phyloP scores from a whole-genome alignment of 1,284 basidiomycete genomes.

The Meira miltonrushii region DNA sequence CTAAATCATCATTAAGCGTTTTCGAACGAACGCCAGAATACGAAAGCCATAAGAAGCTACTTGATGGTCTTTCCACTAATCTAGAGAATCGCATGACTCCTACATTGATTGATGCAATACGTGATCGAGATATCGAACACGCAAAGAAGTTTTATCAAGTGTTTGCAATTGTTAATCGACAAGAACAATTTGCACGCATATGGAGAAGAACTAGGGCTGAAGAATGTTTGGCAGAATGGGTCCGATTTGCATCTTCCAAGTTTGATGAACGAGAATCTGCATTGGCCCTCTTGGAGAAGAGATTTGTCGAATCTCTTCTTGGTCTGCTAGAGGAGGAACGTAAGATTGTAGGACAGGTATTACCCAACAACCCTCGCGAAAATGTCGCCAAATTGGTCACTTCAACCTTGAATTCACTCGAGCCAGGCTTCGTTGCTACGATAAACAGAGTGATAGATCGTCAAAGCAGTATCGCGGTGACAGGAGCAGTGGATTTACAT shows the following conservation, averaged over 20 bases:
- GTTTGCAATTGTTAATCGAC: constrained; percentile 16
- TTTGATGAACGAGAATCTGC: neutral
- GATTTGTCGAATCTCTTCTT: constrained; percentile 20
- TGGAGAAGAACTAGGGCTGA: constrained; percentile 19
- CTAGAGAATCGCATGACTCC: constrained; percentile 21
- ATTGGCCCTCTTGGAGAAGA: constrained; percentile 14
- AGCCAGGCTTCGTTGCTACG: constrained; percentile 20
- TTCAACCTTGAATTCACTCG: constrained; percentile 16
- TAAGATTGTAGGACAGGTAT: constrained; percentile 20
- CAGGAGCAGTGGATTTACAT: too few species aligned
- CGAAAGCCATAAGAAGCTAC: constrained; percentile 19
- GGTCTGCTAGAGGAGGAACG: constrained; percentile 31
- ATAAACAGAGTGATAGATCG: constrained; percentile 4
- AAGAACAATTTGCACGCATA: constrained; percentile 18
- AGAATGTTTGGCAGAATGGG: constrained; percentile 14
- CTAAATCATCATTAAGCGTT: constrained; percentile 20
- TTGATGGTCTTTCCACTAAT: constrained; percentile 16
- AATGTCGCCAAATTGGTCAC: constrained; percentile 20
- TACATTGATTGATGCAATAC: constrained; percentile 17
- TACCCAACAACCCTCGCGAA: constrained; percentile 16
- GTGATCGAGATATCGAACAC: constrained; percentile 13
- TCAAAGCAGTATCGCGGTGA: too few species aligned
- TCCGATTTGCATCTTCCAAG: too few species aligned
- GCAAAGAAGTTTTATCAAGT: constrained; percentile 14
- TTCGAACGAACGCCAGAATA: constrained; percentile 22